Conservation (phyloP, 192 early-diverging fungal genomes). For the Funneliformis geosporum region DNA sequence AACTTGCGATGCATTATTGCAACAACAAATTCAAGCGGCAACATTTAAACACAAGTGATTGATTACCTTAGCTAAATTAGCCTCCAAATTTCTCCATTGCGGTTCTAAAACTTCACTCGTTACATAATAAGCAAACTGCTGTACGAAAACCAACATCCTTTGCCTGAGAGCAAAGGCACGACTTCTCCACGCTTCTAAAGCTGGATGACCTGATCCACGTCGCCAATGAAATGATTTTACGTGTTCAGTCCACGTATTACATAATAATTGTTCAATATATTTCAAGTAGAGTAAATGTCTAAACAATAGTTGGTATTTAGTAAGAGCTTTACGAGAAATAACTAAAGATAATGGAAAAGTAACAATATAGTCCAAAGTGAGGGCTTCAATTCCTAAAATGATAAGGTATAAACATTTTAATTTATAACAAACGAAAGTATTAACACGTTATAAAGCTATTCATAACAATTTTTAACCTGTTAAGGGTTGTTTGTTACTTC, state of each 20-base stretch:
- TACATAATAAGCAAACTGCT: constrained; percentile 88
- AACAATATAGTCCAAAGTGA: constrained; percentile 81
- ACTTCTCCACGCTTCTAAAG: constrained; percentile 55
- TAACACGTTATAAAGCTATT: too few relatives aligned
- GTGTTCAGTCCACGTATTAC: constrained; percentile 75
- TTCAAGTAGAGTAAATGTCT: constrained; percentile 87
- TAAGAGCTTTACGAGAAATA: constrained; percentile 77
- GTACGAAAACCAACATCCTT: constrained; percentile 88
- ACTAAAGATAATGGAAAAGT: constrained; percentile 90
- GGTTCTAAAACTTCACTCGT: constrained; percentile 94
- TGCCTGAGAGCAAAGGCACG: constrained; percentile 73
- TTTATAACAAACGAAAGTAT: too few relatives aligned
- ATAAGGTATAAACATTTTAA: too few relatives aligned
- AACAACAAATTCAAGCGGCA: too few relatives aligned
- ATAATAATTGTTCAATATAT: constrained; percentile 83
- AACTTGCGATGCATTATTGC: too few relatives aligned
- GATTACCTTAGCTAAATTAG: constrained; percentile 55
- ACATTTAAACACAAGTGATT: background rate
- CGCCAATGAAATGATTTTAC: constrained; percentile 52
- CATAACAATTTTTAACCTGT: too few relatives aligned
- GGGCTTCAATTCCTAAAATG: constrained; percentile 74
- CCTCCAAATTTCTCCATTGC: constrained; percentile 75
- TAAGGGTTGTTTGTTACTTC: constrained; percentile 20
- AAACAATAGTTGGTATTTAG: constrained; percentile 90
- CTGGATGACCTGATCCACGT: constrained; percentile 45